Conservation (phyloP, 768 basidiomycete genomes). For the Hortiboletus campestris region DNA sequence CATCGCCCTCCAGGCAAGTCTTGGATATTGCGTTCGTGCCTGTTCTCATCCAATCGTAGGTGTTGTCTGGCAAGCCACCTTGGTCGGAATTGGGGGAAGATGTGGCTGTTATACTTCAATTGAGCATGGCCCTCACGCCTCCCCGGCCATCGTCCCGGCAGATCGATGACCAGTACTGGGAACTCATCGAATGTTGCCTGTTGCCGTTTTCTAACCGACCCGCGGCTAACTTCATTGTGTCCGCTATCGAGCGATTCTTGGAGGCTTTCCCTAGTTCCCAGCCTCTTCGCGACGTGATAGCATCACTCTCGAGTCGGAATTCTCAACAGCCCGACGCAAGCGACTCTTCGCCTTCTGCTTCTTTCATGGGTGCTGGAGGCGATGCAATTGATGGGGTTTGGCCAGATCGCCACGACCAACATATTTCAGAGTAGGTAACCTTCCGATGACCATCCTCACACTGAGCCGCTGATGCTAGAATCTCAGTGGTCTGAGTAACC, state of each 20-base stretch:
- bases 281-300: neutral
- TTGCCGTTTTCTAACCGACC: neutral
- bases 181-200: neutral
- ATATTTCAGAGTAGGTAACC: neutral
- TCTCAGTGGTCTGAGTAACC: neutral
- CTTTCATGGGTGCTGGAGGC: too few relatives aligned
- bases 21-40: too few relatives aligned
- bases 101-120: neutral
- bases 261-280: neutral
- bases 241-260: neutral
- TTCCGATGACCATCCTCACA: too few relatives aligned
- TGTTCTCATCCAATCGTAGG: neutral
- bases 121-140: neutral
- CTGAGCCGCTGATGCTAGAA: neutral
- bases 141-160: neutral
- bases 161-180: neutral
- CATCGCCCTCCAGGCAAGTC: neutral
- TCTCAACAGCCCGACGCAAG: too few relatives aligned
- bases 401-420: neutral
- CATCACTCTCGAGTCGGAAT: too few relatives aligned
- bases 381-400: too few relatives aligned
- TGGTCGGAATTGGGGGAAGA: neutral
- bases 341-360: too few relatives aligned
- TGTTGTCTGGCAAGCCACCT: neutral
- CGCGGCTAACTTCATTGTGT: neutral